Evolutionary conservation across 2,329 filamentous ascomycete genomes (phyloP), one percentile per base, ranked within the genome.

Genomic region (Diaporthe humulicola): DNA sequence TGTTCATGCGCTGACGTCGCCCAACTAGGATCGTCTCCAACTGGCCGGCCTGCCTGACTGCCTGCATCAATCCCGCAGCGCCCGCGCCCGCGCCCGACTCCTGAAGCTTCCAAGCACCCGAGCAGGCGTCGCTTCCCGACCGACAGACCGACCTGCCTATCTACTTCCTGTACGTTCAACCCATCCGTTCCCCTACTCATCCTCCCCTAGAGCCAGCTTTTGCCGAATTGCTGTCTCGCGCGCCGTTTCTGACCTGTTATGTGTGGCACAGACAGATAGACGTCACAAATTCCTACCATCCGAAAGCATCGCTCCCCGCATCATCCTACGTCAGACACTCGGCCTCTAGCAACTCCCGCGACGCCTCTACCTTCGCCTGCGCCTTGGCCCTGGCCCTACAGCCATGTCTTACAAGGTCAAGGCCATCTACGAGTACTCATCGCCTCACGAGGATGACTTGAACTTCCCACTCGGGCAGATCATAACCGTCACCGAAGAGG

Each of bases 391-490:
- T 45, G 75, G 78, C 78, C 79, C 78, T 77, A 79, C 77, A 71
- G 89, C 84, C 83, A 96, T 96, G 93, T 88, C 93, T 84, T 98
- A 98, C 89, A 97, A 95, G 86, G 97, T 99, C 88, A 98, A 96
- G 89, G 95, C 97, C 79, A 86, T 98, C 82, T 99, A 94, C 88
- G 96, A 98, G 84, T 99, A 99, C 87, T 88, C 90, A 82, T 98
- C 97, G 79, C 90, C 91, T 77, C 96, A 99, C 84, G 95, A 98
- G 79, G 97, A 99, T 85, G 97, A 99, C 86, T 92, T 99, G 79
- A 94, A 91, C 82, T 99, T 99, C 83, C 84, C 89, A 75, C 87
- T 91, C 80, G 95, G 95, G 78, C 96, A 98, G 86, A 90, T 98
- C 84, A 97, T 99, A 82, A 97, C 94, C 70, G 96, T 99, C 77